Evolutionary conservation across 768 basidiomycete genomes (phyloP).

Genomic region (Myochromella boudieri): DNA sequence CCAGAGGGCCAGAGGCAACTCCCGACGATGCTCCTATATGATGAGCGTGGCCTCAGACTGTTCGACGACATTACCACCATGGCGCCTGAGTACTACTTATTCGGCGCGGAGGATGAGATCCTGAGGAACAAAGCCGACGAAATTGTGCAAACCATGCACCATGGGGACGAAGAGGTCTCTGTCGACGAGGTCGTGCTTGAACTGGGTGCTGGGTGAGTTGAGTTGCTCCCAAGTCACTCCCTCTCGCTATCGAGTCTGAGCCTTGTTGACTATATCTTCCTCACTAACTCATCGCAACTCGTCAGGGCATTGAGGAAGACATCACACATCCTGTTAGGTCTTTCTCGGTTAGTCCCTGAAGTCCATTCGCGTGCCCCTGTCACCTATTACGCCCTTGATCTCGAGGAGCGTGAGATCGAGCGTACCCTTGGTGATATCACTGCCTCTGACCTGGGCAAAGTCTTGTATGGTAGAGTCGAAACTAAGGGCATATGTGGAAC

Average conservation of each 20-base stretch:
- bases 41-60: constrained; percentile 79
- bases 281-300: too few species aligned
- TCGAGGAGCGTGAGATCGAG: constrained; percentile 83
- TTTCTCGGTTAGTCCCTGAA: constrained; percentile 53
- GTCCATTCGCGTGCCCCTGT: constrained; percentile 45
- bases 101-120: constrained; percentile 84
- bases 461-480: constrained; percentile 69
- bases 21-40: constrained; percentile 85
- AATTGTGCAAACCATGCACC: constrained; percentile 75
- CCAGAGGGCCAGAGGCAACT: constrained; percentile 59
- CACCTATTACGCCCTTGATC: constrained; percentile 91
- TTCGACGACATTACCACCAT: constrained; percentile 85
- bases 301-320: constrained; percentile 85
- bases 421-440: constrained; percentile 74
- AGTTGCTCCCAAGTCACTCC: neutral
- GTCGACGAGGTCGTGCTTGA: constrained; percentile 78
- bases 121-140: constrained; percentile 69
- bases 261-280: neutral
- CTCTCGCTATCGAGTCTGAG: neutral
- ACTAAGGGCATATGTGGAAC: constrained; percentile 89
- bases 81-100: constrained; percentile 86
- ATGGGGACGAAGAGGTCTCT: constrained; percentile 28
- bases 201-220: constrained; percentile 88
- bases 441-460: constrained; percentile 57
- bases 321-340: constrained; percentile 73